phyloP scores from a whole-genome alignment of 164 flowering plant genomes.

The Sextonia rubra region DNA sequence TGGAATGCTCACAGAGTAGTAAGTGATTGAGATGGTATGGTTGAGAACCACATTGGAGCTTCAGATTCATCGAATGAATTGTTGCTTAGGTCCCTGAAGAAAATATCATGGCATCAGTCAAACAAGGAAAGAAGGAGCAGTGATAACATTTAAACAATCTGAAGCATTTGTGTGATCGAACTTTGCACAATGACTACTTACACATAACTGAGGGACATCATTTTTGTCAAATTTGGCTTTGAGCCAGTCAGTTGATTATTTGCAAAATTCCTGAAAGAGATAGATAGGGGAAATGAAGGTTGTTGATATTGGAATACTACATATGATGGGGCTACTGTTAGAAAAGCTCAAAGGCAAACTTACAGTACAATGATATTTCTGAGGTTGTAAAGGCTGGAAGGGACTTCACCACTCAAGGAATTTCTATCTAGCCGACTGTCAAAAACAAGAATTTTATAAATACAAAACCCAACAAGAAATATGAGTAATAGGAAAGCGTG shows the following conservation, averaged over 20 bases:
- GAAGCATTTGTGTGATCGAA: not conserved
- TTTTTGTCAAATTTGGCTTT: conserved; percentile 59
- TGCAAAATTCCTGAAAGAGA: conserved; percentile 60
- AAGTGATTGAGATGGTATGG: conserved; percentile 54
- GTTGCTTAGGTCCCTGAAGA: conserved; percentile 80
- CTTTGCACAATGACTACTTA: conserved; percentile 28
- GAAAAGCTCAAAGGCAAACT: conserved; percentile 18
- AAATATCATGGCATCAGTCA: not conserved
- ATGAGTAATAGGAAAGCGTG: not conserved
- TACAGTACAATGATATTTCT: conserved; percentile 56
- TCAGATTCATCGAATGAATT: conserved; percentile 61
- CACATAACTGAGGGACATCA: conserved; percentile 72
- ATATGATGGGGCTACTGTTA: not conserved
- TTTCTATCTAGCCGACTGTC: conserved; percentile 83
- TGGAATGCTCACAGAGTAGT: conserved; percentile 69
- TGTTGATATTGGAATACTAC: not conserved
- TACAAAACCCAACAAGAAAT: not conserved
- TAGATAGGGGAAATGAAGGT: not conserved
- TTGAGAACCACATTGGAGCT: conserved; percentile 85
- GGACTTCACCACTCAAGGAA: conserved; percentile 49
- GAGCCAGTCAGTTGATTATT: conserved; percentile 56
- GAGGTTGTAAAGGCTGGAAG: conserved; percentile 61
- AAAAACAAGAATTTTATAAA: conserved; percentile 7
- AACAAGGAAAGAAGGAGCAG: too few species aligned
- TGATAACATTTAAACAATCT: not conserved